Percentiles rank a stretch among this genome's conserved stretches.
These are phyloP conservation scores for Fraxinus anomala DNA, from an alignment of 257 asterid genomes.

Conservation along the genomic window DNA sequence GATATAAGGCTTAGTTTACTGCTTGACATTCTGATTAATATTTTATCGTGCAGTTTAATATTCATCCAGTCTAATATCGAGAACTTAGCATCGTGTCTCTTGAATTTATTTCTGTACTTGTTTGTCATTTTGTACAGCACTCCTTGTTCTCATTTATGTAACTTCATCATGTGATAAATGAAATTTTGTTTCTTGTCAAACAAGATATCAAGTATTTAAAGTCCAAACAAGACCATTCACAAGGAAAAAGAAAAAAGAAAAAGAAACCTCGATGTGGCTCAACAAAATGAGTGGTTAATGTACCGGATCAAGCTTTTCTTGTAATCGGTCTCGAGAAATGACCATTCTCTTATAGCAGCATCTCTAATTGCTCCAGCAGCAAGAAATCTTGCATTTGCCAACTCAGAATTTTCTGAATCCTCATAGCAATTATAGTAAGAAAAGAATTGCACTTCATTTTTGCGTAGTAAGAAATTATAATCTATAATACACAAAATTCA, in stretches of 20 bases:
- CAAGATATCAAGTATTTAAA: not conserved
- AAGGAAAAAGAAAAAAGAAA: not conserved
- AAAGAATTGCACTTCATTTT: slow-evolving; percentile 15
- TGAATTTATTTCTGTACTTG: not conserved
- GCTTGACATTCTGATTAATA: not conserved
- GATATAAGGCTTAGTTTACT: not conserved
- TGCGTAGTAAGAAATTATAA: slow-evolving; percentile 10
- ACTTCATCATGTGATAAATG: not conserved
- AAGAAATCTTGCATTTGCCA: slow-evolving; percentile 86
- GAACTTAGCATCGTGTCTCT: not conserved
- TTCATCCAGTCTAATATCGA: not conserved
- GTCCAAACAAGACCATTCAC: not conserved
- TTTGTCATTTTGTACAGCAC: not conserved
- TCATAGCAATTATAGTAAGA: slow-evolving; percentile 29
- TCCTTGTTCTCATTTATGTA: not conserved
- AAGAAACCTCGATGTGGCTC: not conserved
- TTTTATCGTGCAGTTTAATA: not conserved
- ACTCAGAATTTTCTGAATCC: slow-evolving; percentile 81
- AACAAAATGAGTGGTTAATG: not conserved
- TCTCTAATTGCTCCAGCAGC: slow-evolving; percentile 95
- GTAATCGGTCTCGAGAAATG: slow-evolving; percentile 61
- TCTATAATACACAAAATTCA: slow-evolving; percentile 9
- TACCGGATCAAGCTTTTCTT: slow-evolving; percentile 83
- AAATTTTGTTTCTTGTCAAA: not conserved
- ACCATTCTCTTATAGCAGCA: slow-evolving; percentile 97